phyloP scores from a whole-genome alignment of 2,329 filamentous ascomycete species.

The Catunica adiposa region DNA sequence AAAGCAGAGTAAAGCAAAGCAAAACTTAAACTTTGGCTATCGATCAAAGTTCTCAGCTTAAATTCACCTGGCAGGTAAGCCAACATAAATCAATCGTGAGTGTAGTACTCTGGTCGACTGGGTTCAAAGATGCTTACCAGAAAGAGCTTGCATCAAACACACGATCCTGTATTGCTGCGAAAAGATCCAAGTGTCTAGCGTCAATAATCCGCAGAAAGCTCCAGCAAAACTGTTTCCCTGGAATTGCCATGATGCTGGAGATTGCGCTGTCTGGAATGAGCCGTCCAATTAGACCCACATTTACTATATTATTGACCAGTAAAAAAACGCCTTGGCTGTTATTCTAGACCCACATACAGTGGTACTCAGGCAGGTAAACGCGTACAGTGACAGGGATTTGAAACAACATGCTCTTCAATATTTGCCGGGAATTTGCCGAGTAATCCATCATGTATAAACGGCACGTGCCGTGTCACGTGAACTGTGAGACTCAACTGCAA shows the following conservation, averaged over 20 bases:
- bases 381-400: background rate
- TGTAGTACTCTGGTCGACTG: too few relatives aligned
- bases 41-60: too few relatives aligned
- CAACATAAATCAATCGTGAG: too few relatives aligned
- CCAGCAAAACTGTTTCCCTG: background rate
- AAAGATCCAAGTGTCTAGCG: background rate
- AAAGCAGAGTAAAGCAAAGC: too few relatives aligned
- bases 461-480: background rate
- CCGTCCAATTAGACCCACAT: background rate
- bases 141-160: background rate
- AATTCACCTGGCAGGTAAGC: too few relatives aligned
- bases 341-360: background rate
- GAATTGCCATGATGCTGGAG: background rate
- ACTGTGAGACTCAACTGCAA: constrained; percentile 3
- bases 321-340: background rate
- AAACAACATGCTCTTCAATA: background rate
- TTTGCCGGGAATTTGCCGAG: background rate
- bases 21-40: too few relatives aligned
- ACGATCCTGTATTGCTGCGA: background rate
- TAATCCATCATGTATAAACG: background rate
- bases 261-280: background rate
- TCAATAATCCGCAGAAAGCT: background rate
- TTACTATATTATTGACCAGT: background rate
- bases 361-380: background rate
- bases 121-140: background rate